Percentiles rank a stretch among this genome's conserved stretches.
Conservation (phyloP, 2,329 filamentous ascomycete genomes). For the Fusarium agapanthi region DNA sequence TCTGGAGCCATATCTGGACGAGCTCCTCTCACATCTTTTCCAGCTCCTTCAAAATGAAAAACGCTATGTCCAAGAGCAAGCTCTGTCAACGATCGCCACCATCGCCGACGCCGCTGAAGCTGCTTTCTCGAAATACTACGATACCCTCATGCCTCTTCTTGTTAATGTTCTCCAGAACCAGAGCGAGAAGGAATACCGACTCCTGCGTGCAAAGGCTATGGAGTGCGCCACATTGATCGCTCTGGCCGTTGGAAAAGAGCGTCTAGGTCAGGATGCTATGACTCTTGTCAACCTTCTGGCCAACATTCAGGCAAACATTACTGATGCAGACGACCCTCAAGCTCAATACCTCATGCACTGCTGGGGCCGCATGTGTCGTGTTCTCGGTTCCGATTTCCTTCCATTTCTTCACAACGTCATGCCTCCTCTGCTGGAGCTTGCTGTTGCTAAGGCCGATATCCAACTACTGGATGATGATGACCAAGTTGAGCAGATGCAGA, state of each 20-base stretch:
- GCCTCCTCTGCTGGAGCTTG: constrained; percentile 89
- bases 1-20: constrained; percentile 91
- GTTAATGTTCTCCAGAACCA: constrained; percentile 90
- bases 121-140: constrained; percentile 94
- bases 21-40: constrained; percentile 85
- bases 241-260: constrained; percentile 91
- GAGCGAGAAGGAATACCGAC: constrained; percentile 90
- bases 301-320: constrained; percentile 85
- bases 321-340: constrained; percentile 93
- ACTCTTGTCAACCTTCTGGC: constrained; percentile 88
- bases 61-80: constrained; percentile 97
- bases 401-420: constrained; percentile 94
- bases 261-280: constrained; percentile 87
- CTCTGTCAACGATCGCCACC: constrained; percentile 95
- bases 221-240: constrained; percentile 97
- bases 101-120: constrained; percentile 98
- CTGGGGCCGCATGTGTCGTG: constrained; percentile 98
- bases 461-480: constrained; percentile 96
- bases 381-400: constrained; percentile 88
- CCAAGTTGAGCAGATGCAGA: constrained; percentile 89
- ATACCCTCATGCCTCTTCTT: constrained; percentile 92
- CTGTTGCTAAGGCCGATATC: constrained; percentile 95
- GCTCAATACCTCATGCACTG: constrained; percentile 98
- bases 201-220: constrained; percentile 97
- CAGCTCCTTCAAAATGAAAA: constrained; percentile 90